These are phyloP conservation scores for Elsinoe batatas DNA, from an alignment of 2,329 filamentous ascomycete species.

Conservation along the genomic window DNA sequence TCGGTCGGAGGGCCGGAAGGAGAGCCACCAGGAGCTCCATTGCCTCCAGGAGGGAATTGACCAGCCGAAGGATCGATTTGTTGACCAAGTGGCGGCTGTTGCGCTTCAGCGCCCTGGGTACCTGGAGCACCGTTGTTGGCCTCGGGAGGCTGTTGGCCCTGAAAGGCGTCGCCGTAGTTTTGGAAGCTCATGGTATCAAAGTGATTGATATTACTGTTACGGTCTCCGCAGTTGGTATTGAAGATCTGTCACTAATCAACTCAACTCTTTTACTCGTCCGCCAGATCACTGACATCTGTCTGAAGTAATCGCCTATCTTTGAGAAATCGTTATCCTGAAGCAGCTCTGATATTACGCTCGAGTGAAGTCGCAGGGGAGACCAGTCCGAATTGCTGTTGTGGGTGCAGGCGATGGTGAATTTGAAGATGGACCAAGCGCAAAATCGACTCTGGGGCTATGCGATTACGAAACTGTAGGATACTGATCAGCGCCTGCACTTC, in stretches of 20 bases:
- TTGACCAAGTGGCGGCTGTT: constrained; percentile 47
- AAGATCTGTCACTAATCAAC: not conserved
- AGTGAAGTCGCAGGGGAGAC: not conserved
- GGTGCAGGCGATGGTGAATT: not conserved
- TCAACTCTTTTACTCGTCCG: not conserved
- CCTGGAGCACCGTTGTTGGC: constrained; percentile 42
- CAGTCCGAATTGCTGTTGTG: constrained; percentile 1
- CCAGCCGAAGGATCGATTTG: constrained; percentile 39
- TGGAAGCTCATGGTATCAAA: constrained; percentile 52
- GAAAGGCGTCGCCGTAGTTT: constrained; percentile 52
- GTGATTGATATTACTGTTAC: not conserved
- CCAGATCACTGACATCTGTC: not conserved
- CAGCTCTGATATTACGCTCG: constrained; percentile 6
- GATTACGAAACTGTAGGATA: not conserved
- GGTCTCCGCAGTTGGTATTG: not conserved
- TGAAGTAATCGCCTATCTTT: not conserved
- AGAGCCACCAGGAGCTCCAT: constrained; percentile 32
- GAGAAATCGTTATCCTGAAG: not conserved
- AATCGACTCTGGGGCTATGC: constrained; percentile 8
- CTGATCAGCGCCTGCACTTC: not conserved
- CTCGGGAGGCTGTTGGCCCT: constrained; percentile 46
- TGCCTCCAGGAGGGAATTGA: constrained; percentile 38
- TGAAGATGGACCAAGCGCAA: constrained; percentile 4
- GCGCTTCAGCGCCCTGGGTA: constrained; percentile 39
- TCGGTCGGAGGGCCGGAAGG: constrained; percentile 28